Evolutionary conservation across 192 early-diverging fungal genomes (phyloP).

Genomic region (Rhizoclosmatium sp.): DNA sequence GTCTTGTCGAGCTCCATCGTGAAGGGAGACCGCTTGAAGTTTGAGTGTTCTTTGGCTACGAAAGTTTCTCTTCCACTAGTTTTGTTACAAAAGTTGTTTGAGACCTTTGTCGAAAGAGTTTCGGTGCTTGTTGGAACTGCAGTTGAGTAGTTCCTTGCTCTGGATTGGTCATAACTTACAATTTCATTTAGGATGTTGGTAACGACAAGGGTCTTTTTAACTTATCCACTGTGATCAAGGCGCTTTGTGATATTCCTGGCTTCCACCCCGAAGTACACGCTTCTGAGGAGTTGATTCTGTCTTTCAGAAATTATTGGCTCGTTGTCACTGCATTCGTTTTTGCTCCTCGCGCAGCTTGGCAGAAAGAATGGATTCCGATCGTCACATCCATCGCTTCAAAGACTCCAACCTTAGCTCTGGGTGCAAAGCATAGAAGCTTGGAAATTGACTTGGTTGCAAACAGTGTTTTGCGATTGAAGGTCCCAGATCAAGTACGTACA

Average conservation of each 20-base stretch:
- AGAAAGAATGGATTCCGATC: slow-evolving; percentile 74
- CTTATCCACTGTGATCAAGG: slow-evolving; percentile 44
- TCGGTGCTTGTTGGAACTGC: not conserved
- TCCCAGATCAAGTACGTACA: slow-evolving; percentile 55
- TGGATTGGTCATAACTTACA: not conserved
- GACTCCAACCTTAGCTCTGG: slow-evolving; percentile 83
- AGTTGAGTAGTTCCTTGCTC: not conserved
- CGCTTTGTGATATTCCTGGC: slow-evolving; percentile 44
- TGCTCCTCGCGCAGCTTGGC: slow-evolving; percentile 75
- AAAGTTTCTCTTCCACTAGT: slow-evolving; percentile 13
- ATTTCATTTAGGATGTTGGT: slow-evolving; percentile 4
- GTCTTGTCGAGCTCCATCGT: slow-evolving; percentile 11
- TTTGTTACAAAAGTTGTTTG: slow-evolving; percentile 46
- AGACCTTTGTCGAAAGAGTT: slow-evolving; percentile 49
- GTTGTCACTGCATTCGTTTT: slow-evolving; percentile 82
- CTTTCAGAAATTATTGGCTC: slow-evolving; percentile 94
- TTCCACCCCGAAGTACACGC: slow-evolving; percentile 24
- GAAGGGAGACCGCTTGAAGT: slow-evolving; percentile 34
- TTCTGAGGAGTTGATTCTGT: slow-evolving; percentile 61
- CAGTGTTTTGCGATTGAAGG: slow-evolving; percentile 76
- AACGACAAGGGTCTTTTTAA: slow-evolving; percentile 44
- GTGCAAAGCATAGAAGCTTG: slow-evolving; percentile 74
- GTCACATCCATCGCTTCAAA: slow-evolving; percentile 80
- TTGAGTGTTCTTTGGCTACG: slow-evolving; percentile 23
- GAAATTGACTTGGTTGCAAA: slow-evolving; percentile 89